phyloP scores from a whole-genome alignment of 768 basidiomycete genomes.

The Mycena leptocephala region DNA sequence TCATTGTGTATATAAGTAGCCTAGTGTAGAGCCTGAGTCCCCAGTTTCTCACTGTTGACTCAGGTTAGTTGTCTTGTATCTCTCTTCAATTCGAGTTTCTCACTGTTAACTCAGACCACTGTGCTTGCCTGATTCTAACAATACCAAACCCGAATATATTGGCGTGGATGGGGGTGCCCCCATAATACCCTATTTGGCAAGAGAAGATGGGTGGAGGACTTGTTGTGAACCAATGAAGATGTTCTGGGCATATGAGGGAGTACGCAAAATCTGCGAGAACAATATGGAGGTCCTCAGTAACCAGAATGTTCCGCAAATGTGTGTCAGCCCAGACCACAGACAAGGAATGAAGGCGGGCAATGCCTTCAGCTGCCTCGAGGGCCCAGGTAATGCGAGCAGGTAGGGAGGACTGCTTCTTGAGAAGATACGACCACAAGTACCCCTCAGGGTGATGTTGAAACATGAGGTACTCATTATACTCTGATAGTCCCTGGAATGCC shows the following conservation, averaged over 20 bases:
- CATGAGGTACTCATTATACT: too few relatives aligned
- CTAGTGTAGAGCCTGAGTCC: too few relatives aligned
- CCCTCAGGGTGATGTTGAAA: too few relatives aligned
- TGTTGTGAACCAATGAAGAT: slow-evolving; percentile 24
- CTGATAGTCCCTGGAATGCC: too few relatives aligned
- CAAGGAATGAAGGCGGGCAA: slow-evolving; percentile 28
- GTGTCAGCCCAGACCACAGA: slow-evolving; percentile 30
- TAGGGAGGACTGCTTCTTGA: too few relatives aligned
- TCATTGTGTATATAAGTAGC: too few relatives aligned
- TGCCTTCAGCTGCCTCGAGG: slow-evolving; percentile 31
- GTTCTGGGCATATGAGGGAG: neutral
- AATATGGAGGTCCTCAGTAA: slow-evolving; percentile 36
- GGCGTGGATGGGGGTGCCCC: slow-evolving; percentile 4
- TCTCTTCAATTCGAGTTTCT: too few relatives aligned
- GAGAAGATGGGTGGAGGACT: slow-evolving; percentile 14
- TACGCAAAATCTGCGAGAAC: slow-evolving; percentile 26
- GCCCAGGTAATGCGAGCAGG: slow-evolving; percentile 28
- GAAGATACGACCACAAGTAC: too few relatives aligned
- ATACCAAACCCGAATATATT: slow-evolving; percentile 35
- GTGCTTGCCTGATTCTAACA: too few relatives aligned
- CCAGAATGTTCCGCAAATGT: slow-evolving; percentile 32
- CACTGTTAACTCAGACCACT: too few relatives aligned
- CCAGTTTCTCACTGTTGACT: too few relatives aligned
- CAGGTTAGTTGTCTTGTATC: too few relatives aligned
- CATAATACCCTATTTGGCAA: neutral